A percentile compares a stretch with the other conserved stretches of the same genome.
Evolutionary conservation across 1,284 basidiomycete genomes (phyloP).

Genomic region (Cryptococcus sp.): DNA sequence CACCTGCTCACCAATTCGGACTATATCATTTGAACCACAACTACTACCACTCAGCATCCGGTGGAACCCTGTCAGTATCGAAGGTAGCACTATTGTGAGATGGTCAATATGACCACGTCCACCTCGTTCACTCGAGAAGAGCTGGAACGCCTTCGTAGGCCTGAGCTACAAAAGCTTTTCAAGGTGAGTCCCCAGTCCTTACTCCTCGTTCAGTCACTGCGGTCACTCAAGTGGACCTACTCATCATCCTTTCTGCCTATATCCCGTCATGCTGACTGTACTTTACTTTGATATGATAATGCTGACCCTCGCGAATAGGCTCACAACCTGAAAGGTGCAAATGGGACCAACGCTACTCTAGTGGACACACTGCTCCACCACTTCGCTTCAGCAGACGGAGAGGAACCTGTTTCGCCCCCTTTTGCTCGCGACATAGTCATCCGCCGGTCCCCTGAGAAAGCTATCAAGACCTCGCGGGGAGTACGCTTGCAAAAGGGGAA

Average conservation of each 20-base stretch:
- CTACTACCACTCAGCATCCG: too few species aligned
- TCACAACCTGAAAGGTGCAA: constrained; percentile 48
- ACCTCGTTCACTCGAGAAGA: constrained; percentile 41
- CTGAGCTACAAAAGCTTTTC: constrained; percentile 45
- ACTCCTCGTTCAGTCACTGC: too few species aligned
- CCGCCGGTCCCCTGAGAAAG: not conserved
- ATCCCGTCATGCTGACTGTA: not conserved
- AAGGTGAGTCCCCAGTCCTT: constrained; percentile 31
- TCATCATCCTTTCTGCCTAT: not conserved
- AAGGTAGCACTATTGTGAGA: too few species aligned
- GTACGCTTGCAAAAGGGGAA: constrained; percentile 1
- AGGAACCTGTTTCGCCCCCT: too few species aligned
- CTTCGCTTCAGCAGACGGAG: constrained; percentile 26
- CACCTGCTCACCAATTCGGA: too few species aligned
- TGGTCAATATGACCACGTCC: constrained; percentile 28
- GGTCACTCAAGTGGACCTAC: not conserved
- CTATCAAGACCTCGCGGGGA: not conserved
- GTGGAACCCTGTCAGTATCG: too few species aligned
- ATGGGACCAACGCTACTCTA: constrained; percentile 38
- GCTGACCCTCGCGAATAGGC: constrained; percentile 22
- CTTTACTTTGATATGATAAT: not conserved
- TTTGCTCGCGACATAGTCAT: too few species aligned
- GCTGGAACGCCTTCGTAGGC: constrained; percentile 39
- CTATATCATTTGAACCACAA: too few species aligned
- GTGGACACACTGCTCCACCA: constrained; percentile 33